Evolutionary conservation across 495 filamentous ascomycete genomes (phyloP).

Genomic region (Aspergillus saccharolyticus): DNA sequence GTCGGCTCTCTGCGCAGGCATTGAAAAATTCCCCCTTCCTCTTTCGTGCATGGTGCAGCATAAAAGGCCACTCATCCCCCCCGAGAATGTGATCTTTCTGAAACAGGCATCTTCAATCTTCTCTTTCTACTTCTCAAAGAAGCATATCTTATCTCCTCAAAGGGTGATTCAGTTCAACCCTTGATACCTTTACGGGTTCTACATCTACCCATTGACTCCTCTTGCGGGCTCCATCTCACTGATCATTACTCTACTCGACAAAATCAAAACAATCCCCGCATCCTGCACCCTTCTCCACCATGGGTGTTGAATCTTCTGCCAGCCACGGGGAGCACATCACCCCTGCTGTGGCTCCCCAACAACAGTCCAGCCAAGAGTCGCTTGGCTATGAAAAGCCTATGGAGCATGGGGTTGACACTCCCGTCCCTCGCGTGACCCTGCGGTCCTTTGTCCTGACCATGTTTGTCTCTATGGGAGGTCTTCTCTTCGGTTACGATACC

Average conservation of each 20-base stretch:
- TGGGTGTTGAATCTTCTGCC: slow-evolving; percentile 32
- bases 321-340: slow-evolving; percentile 38
- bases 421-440: slow-evolving; percentile 39
- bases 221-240: background rate
- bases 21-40: slow-evolving; percentile 4
- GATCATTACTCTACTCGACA: background rate
- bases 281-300: slow-evolving; percentile 11
- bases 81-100: background rate
- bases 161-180: background rate
- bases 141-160: background rate
- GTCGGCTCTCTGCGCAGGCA: background rate
- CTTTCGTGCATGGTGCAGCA: background rate
- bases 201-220: background rate
- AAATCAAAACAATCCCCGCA: background rate
- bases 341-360: slow-evolving; percentile 24
- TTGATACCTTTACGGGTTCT: background rate
- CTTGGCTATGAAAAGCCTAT: slow-evolving; percentile 21
- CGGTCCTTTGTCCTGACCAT: slow-evolving; percentile 47
- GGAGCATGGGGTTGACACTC: slow-evolving; percentile 31
- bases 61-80: slow-evolving; percentile 2
- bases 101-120: background rate
- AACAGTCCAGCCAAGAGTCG: slow-evolving; percentile 25
- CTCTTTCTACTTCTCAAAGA: background rate
- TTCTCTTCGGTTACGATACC: slow-evolving; percentile 52
- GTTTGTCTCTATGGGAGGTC: slow-evolving; percentile 63